Conservation (phyloP, 2,329 filamentous ascomycete species). For the Colletotrichum orbiculare region DNA sequence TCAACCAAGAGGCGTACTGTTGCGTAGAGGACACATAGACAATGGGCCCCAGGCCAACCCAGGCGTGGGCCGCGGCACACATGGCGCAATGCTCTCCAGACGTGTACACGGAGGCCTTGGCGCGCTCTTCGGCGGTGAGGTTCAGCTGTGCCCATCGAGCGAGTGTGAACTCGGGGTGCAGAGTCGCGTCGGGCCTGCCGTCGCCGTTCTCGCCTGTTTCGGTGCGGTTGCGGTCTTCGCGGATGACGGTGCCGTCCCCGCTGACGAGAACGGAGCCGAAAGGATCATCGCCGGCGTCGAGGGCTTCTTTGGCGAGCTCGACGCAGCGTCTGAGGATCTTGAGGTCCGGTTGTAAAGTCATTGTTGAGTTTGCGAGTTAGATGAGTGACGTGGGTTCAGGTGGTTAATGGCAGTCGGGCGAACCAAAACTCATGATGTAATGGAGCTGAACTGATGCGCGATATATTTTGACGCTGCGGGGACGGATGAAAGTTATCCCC, state of each 20-base stretch:
- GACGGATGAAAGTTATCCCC: conserved; percentile 17
- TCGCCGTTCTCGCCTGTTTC: conserved; percentile 43
- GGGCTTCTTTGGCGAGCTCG: conserved; percentile 49
- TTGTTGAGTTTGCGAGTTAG: conserved; percentile 5
- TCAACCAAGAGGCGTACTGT: conserved; percentile 44
- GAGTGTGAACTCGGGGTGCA: conserved; percentile 51
- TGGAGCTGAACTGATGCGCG: background rate
- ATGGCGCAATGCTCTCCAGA: conserved; percentile 52
- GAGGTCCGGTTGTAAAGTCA: conserved; percentile 31
- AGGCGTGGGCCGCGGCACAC: conserved; percentile 50
- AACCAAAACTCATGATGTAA: no score
- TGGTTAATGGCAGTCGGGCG: no score
- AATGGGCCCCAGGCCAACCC: conserved; percentile 48
- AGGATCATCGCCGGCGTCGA: conserved; percentile 49
- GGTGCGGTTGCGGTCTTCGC: conserved; percentile 49
- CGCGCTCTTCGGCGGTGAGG: conserved; percentile 51
- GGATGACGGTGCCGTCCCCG: conserved; percentile 40
- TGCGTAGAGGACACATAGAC: conserved; percentile 46
- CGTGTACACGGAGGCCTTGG: conserved; percentile 49
- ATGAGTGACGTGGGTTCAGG: no score
- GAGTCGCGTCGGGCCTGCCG: conserved; percentile 44
- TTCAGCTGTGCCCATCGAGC: conserved; percentile 50
- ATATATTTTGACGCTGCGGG: conserved; percentile 11
- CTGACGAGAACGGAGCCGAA: conserved; percentile 51
- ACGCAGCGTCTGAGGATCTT: conserved; percentile 40